These are phyloP conservation scores for Candida silvatica DNA, from an alignment of 805 yeast species.

Conservation along the genomic window DNA sequence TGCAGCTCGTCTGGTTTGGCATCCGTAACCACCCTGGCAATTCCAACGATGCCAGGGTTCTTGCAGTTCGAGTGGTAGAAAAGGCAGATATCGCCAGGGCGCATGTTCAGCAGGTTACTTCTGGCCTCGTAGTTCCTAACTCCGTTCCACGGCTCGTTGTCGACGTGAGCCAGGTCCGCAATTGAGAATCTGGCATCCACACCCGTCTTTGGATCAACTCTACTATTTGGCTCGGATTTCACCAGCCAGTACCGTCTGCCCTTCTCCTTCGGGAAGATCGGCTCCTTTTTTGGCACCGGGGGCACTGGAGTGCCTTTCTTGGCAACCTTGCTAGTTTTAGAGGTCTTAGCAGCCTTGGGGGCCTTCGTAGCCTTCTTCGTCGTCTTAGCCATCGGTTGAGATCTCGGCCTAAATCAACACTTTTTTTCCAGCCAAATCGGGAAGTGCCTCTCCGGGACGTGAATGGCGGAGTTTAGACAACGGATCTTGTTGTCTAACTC, in stretches of 20 bases:
- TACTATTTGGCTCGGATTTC: conserved; percentile 44
- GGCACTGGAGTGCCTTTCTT: conserved; percentile 3
- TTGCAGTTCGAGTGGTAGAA: conserved; percentile 52
- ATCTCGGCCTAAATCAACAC: too few relatives aligned
- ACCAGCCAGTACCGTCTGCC: conserved; percentile 40
- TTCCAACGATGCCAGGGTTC: conserved; percentile 47
- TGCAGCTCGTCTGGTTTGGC: conserved; percentile 31
- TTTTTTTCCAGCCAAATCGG: too few relatives aligned
- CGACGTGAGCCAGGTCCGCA: conserved; percentile 30
- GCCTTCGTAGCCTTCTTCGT: not conserved
- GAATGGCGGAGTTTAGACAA: too few relatives aligned
- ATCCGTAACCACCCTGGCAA: conserved; percentile 26
- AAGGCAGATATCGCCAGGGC: conserved; percentile 35
- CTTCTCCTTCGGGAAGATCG: conserved; percentile 21
- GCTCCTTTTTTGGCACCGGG: conserved; percentile 27
- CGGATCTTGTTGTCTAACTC: too few relatives aligned
- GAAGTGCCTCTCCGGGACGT: too few relatives aligned
- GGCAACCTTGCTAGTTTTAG: too few relatives aligned
- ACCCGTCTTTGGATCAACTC: conserved; percentile 39
- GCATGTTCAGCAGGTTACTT: conserved; percentile 41
- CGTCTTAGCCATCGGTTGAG: too few relatives aligned
- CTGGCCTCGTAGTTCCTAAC: conserved; percentile 52
- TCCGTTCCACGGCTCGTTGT: conserved; percentile 47
- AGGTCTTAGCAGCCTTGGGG: too few relatives aligned
- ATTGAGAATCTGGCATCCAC: conserved; percentile 41